Base-by-base conservation (phyloP, 345 rosid species). In the Balakata baccata region DNA sequence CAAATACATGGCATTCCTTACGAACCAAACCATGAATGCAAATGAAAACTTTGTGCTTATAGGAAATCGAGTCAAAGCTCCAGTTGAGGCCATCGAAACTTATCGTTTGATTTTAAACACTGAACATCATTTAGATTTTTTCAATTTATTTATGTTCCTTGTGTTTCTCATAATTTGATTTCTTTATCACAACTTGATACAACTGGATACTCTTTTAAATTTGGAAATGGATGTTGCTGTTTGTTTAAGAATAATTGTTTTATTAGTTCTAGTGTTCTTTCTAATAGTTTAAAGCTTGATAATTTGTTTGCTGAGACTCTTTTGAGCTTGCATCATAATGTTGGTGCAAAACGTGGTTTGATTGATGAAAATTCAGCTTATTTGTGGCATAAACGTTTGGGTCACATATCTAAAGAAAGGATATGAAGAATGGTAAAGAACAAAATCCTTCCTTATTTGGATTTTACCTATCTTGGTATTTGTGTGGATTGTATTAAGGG, bases 1-100 rank as follows among this genome's bases (percentile, higher is more conserved):
- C 34, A 29, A 29, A 29, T 43, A 70, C 6, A 29, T 14, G 0
- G 53, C 3, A 70, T 58, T 70, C 64, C 20, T 70, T 70, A 70
- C 25, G n/a, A 58, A 7, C 64, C 63, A 56, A 25, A 70, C 50
- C 63, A 70, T 45, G 56, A 70, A 20, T 0, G 29, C 51, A 70
- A 70, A 38, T 70, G 37, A 70, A 38, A 53, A 29, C 0, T 70
- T 70, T 29, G 6, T 58, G 3, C 17, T 25, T 25, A 70, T 70
- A 3, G 47, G 52, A 12, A 70, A 70, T 18, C 5, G 3, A 58
- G 18, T 11, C 4, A 68, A 49, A 68, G 59, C 59, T 13, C 39
- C 20, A 23, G 45, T 68, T 49, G 57, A 49, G 37, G 60, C 20
- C 43, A 50, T 53, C 2, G 6, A 59, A 34, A 68, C 72, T 25